A percentile compares a stretch with the other conserved stretches of the same genome.
These are phyloP conservation scores for Cantharellus cinnabarinus DNA, from an alignment of 768 basidiomycete species.

Conservation along the genomic window DNA sequence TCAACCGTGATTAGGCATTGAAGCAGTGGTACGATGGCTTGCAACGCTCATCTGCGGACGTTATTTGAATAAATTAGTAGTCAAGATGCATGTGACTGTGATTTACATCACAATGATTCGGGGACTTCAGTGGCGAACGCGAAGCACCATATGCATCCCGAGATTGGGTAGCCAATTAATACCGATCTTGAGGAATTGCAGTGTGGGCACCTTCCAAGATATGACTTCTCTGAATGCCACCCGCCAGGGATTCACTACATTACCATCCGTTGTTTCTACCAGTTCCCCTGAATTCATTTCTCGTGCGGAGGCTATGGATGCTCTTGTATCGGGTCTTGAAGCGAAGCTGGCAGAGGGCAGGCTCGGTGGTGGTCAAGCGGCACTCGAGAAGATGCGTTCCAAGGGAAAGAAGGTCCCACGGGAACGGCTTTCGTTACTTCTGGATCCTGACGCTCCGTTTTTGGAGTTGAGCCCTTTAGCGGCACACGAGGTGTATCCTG, in stretches of 20 bases:
- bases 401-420: slow-evolving; percentile 70
- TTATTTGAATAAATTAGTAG: neutral
- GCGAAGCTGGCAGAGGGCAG: slow-evolving; percentile 35
- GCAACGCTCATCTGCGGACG: too few species aligned
- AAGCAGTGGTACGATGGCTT: too few species aligned
- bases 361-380: slow-evolving; percentile 55
- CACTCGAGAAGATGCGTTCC: slow-evolving; percentile 49
- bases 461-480: slow-evolving; percentile 74
- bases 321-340: slow-evolving; percentile 43
- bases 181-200: neutral
- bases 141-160: neutral
- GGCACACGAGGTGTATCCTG: slow-evolving; percentile 69
- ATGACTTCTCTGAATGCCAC: neutral
- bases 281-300: slow-evolving; percentile 49
- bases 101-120: neutral
- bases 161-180: neutral
- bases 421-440: slow-evolving; percentile 61
- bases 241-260: slow-evolving; percentile 22
- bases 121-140: neutral
- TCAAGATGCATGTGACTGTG: neutral
- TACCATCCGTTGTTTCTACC: slow-evolving; percentile 52
- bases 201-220: neutral
- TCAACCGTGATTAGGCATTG: too few species aligned
- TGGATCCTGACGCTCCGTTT: slow-evolving; percentile 79
- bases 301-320: slow-evolving; percentile 49